Conservation (phyloP, 2,329 filamentous ascomycete species). For the Fusarium anthophilum region DNA sequence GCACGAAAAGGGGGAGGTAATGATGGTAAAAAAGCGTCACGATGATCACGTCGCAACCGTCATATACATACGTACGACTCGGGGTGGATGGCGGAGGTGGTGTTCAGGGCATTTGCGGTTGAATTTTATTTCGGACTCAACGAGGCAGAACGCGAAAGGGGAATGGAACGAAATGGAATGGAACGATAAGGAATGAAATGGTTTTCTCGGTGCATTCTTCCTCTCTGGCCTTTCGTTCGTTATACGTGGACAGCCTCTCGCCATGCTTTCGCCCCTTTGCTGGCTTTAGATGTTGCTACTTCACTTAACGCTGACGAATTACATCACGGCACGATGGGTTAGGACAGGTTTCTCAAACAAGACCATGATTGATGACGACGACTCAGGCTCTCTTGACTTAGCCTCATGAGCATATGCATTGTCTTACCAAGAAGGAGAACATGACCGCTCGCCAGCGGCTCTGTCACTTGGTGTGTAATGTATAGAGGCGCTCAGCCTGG, state of each 20-base stretch:
- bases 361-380: slow-evolving; percentile 35
- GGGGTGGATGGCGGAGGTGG: slow-evolving; percentile 24
- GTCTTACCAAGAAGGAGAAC: slow-evolving; percentile 14
- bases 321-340: slow-evolving; percentile 11
- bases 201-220: slow-evolving; percentile 21
- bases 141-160: slow-evolving; percentile 29
- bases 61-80: slow-evolving; percentile 26
- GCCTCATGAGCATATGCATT: slow-evolving; percentile 20
- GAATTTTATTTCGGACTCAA: slow-evolving; percentile 30
- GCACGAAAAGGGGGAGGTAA: slow-evolving; percentile 17
- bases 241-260: slow-evolving; percentile 30
- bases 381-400: slow-evolving; percentile 9
- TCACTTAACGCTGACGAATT: slow-evolving; percentile 3
- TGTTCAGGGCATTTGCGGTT: slow-evolving; percentile 27
- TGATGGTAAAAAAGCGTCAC: slow-evolving; percentile 28
- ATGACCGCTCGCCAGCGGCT: slow-evolving; percentile 12
- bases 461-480: slow-evolving; percentile 21
- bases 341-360: slow-evolving; percentile 25
- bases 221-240: slow-evolving; percentile 21
- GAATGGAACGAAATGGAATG: neutral
- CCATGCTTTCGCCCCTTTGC: slow-evolving; percentile 25
- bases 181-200: slow-evolving; percentile 2
- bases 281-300: slow-evolving; percentile 35
- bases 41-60: slow-evolving; percentile 17
- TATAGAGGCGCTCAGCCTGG: slow-evolving; percentile 22